Conservation (phyloP, 805 yeast genomes). For the Starmerella vitae region DNA sequence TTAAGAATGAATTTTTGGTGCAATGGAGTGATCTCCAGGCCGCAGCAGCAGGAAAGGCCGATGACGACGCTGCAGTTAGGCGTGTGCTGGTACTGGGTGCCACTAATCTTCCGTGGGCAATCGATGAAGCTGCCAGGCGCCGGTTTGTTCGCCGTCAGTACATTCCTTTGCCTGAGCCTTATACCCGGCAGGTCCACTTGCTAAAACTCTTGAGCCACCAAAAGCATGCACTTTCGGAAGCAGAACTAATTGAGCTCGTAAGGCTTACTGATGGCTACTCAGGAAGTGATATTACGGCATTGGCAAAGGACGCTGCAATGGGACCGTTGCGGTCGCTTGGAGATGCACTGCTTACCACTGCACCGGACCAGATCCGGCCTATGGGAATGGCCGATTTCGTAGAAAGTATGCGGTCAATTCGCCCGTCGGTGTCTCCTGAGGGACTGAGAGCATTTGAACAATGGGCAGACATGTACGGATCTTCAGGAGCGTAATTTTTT, state of each 20-base stretch:
- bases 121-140: constrained; percentile 89
- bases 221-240: constrained; percentile 51
- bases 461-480: constrained; percentile 80
- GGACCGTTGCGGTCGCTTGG: constrained; percentile 88
- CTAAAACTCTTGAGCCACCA: constrained; percentile 54
- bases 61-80: constrained; percentile 35
- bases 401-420: constrained; percentile 59
- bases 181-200: constrained; percentile 63
- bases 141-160: constrained; percentile 84
- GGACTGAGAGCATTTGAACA: constrained; percentile 69
- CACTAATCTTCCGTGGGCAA: constrained; percentile 92
- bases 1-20: constrained; percentile 82
- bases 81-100: constrained; percentile 88
- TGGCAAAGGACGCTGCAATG: constrained; percentile 97
- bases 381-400: constrained; percentile 60
- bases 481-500: constrained; percentile 55
- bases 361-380: constrained; percentile 67
- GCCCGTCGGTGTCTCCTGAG: constrained; percentile 79
- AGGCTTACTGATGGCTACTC: constrained; percentile 67
- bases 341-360: constrained; percentile 54
- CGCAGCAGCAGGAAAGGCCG: constrained; percentile 66
- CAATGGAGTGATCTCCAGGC: constrained; percentile 90
- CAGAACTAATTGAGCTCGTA: constrained; percentile 48
- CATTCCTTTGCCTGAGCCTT: constrained; percentile 84
- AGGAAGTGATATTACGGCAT: constrained; percentile 86